Conservation (phyloP, 805 yeast genomes). For the Lachancea waltii region DNA sequence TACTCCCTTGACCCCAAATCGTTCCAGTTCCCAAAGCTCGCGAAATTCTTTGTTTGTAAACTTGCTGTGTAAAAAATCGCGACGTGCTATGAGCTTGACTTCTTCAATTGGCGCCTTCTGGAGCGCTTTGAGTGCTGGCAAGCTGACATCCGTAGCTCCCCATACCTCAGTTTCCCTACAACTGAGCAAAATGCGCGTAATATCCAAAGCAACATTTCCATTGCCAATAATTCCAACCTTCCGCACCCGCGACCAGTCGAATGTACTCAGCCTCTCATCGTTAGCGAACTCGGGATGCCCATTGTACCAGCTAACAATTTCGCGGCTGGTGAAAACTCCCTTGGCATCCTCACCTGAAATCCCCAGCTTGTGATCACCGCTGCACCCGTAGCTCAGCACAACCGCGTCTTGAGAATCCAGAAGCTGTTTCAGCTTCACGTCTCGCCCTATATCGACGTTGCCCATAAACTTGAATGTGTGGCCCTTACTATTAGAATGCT, state of each 20-base stretch:
- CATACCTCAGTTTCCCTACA: slow-evolving; percentile 45
- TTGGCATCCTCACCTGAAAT: slow-evolving; percentile 53
- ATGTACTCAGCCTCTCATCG: slow-evolving; percentile 36
- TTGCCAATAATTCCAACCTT: slow-evolving; percentile 84
- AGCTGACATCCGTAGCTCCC: slow-evolving; percentile 65
- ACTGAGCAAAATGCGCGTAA: slow-evolving; percentile 71
- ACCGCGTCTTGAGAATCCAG: slow-evolving; percentile 60
- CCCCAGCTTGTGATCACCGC: slow-evolving; percentile 44
- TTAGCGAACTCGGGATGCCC: slow-evolving; percentile 58
- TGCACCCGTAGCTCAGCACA: slow-evolving; percentile 78
- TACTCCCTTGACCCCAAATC: slow-evolving; percentile 44
- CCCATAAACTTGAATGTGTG: slow-evolving; percentile 57
- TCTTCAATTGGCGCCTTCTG: slow-evolving; percentile 47
- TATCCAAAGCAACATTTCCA: slow-evolving; percentile 93
- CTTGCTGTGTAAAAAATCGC: slow-evolving; percentile 81
- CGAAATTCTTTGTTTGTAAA: slow-evolving; percentile 89
- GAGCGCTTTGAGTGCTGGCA: slow-evolving; percentile 51
- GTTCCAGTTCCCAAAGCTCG: slow-evolving; percentile 62
- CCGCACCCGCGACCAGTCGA: slow-evolving; percentile 55
- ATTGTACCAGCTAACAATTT: slow-evolving; percentile 95
- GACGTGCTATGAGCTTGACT: slow-evolving; percentile 73
- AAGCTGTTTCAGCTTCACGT: slow-evolving; percentile 46
- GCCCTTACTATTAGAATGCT: slow-evolving; percentile 17
- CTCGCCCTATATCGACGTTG: slow-evolving; percentile 61
- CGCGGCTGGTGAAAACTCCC: slow-evolving; percentile 74